phyloP scores from a whole-genome alignment of 805 yeast genomes.

The Saturnispora besseyi region DNA sequence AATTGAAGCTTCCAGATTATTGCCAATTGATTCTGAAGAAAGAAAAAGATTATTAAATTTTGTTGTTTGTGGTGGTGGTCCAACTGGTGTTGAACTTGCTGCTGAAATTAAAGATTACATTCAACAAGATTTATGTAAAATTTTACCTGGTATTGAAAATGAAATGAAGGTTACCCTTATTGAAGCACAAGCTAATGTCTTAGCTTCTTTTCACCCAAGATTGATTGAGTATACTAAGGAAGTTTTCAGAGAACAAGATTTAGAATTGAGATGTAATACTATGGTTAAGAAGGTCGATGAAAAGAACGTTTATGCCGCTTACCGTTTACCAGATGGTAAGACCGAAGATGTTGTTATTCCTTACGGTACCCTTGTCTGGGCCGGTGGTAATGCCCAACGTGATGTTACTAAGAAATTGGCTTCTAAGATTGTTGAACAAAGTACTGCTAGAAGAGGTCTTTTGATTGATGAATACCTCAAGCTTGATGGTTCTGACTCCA shows the following conservation, averaged over 20 bases:
- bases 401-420: constrained; percentile 60
- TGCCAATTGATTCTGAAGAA: constrained; percentile 63
- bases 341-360: constrained; percentile 54
- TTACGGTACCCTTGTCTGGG: constrained; percentile 93
- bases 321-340: constrained; percentile 58
- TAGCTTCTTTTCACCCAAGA: constrained; percentile 62
- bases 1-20: constrained; percentile 78
- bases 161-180: constrained; percentile 80
- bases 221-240: constrained; percentile 72
- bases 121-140: constrained; percentile 78
- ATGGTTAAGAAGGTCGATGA: constrained; percentile 81
- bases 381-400: constrained; percentile 93
- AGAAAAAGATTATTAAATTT: constrained; percentile 78
- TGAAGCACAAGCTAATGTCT: constrained; percentile 86
- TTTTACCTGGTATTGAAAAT: constrained; percentile 78
- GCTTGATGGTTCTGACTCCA: constrained; percentile 71
- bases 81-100: constrained; percentile 97
- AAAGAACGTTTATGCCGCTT: constrained; percentile 59
- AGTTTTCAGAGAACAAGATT: constrained; percentile 57
- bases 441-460: constrained; percentile 84
- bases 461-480: constrained; percentile 74
- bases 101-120: constrained; percentile 94
- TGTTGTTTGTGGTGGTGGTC: constrained; percentile 97
- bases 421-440: constrained; percentile 62
- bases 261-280: constrained; percentile 71